These are phyloP conservation scores for Suhomyces xylopsoci DNA, from an alignment of 805 yeast species.

Conservation along the genomic window DNA sequence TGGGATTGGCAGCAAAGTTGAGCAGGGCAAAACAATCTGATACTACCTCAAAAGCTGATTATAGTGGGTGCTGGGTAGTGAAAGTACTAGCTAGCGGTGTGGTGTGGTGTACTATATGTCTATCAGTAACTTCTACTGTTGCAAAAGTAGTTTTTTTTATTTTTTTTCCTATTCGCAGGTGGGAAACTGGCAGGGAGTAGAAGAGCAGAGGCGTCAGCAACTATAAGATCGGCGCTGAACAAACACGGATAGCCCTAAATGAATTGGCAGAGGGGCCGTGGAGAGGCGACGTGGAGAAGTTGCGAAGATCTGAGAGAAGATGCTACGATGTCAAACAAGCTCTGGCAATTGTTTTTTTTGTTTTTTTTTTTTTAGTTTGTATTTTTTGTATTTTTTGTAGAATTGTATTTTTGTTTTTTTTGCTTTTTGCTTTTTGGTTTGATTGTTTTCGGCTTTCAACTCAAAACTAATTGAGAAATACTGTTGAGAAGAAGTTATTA, in stretches of 20 bases:
- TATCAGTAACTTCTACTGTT: background rate
- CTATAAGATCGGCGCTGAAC: background rate
- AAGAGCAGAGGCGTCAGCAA: background rate
- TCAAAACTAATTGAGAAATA: background rate
- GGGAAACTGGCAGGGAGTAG: background rate
- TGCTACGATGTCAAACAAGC: background rate
- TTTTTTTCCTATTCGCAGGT: background rate
- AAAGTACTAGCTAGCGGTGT: background rate
- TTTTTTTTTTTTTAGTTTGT: background rate
- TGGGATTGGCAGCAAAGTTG: background rate
- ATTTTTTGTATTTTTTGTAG: background rate
- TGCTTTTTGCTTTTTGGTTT: background rate
- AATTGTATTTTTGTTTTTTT: background rate
- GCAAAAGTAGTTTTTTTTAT: background rate
- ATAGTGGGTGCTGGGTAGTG: background rate
- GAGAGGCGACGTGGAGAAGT: background rate
- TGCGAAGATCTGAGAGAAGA: background rate
- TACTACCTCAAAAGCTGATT: too few relatives aligned
- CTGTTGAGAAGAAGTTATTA: too few relatives aligned
- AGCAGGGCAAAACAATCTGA: background rate
- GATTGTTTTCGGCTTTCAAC: background rate
- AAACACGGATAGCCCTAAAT: background rate
- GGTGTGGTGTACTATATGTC: background rate
- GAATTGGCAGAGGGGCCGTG: too few relatives aligned
- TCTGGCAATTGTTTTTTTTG: background rate